Conservation (phyloP, 208 protist genomes). For the Leishmania mexicana region DNA sequence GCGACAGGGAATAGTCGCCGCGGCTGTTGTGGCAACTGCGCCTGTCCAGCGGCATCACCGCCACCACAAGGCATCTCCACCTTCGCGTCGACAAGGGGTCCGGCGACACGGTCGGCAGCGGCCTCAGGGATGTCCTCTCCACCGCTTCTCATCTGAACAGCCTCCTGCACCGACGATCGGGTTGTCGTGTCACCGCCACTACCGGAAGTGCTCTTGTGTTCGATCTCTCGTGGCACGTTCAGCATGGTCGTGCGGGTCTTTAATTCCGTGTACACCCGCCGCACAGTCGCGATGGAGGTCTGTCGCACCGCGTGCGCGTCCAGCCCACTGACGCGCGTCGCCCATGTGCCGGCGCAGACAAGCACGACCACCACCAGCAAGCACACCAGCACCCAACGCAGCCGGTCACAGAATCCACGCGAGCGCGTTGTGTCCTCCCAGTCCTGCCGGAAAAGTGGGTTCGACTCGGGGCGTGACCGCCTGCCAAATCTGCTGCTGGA, state of each 20-base stretch:
- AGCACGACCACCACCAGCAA: conserved; percentile 9
- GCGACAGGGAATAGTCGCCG: neutral
- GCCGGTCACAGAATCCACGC: neutral
- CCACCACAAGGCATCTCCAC: neutral
- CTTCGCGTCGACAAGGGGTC: neutral
- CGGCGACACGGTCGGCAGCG: neutral
- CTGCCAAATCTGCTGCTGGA: conserved; percentile 2
- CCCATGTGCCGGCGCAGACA: conserved; percentile 11
- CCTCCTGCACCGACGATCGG: neutral
- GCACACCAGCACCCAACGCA: conserved; percentile 1
- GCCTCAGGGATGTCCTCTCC: neutral
- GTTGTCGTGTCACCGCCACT: neutral
- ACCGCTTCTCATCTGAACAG: neutral
- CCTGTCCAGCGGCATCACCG: neutral
- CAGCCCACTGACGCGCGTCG: neutral
- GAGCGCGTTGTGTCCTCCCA: neutral
- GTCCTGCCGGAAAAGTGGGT: neutral
- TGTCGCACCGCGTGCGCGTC: neutral
- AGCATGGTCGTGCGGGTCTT: conserved; percentile 17
- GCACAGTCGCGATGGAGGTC: neutral
- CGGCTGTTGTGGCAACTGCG: neutral
- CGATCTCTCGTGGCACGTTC: conserved; percentile 23
- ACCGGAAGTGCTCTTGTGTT: neutral
- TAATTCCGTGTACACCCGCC: conserved; percentile 10
- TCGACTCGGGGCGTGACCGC: neutral